phyloP scores from a whole-genome alignment of 352 stramenopile species.

The Globisporangium acanthophoron region DNA sequence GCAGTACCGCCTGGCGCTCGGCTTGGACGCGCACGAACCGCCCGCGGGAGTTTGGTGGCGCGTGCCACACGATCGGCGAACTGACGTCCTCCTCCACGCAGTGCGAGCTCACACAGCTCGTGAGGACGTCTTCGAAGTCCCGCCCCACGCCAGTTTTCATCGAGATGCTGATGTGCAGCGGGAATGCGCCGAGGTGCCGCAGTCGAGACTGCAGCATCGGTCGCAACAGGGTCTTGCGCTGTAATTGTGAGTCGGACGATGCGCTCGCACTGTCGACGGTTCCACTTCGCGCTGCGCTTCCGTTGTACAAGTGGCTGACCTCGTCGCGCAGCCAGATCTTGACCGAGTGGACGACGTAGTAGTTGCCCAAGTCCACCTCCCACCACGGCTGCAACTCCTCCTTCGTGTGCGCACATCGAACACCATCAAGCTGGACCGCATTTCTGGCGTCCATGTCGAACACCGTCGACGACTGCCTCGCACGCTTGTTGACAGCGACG shows the following conservation, averaged over 20 bases:
- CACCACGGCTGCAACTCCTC: conserved; percentile 51
- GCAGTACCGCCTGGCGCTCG: conserved; percentile 32
- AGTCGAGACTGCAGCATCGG: conserved; percentile 3
- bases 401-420: conserved; percentile 33
- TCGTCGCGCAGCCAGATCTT: conserved; percentile 38
- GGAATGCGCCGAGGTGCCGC: conserved; percentile 28
- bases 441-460: conserved; percentile 33
- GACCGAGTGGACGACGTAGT: conserved; percentile 40
- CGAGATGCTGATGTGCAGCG: conserved; percentile 46
- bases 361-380: conserved; percentile 50
- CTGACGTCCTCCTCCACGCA: conserved; percentile 22
- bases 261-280: too few relatives aligned
- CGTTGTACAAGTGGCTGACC: conserved; percentile 26
- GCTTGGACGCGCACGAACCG: conserved; percentile 60
- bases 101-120: conserved; percentile 37
- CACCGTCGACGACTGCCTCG: conserved; percentile 39
- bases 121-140: conserved; percentile 51
- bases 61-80: conserved; percentile 34
- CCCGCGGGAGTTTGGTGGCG: conserved; percentile 44
- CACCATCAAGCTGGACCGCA: conserved; percentile 22
- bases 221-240: conserved; percentile 3
- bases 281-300: neutral
- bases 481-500: conserved; percentile 31
- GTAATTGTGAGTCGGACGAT: neutral
- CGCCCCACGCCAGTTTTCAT: conserved; percentile 60